phyloP scores from a whole-genome alignment of 2,329 filamentous ascomycete species.

The Phaeomoniella chlamydospora region DNA sequence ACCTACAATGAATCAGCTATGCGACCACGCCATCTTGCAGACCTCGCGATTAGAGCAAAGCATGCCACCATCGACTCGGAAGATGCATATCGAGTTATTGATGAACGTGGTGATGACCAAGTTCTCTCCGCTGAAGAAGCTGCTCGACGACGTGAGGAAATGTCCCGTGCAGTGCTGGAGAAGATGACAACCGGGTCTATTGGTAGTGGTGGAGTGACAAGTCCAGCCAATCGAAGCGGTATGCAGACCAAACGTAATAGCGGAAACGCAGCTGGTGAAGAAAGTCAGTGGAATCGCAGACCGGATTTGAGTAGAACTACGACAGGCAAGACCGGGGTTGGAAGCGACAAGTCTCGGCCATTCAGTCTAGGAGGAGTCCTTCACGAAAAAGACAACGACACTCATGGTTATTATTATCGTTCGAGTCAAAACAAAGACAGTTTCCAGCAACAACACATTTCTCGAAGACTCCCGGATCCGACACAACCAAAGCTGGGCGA shows the following conservation, averaged over 20 bases:
- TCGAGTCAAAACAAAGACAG: not conserved
- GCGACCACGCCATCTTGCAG: conserved; percentile 1
- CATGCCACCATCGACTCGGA: not conserved
- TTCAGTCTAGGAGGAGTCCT: not conserved
- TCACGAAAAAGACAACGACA: not conserved
- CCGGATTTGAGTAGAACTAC: no score
- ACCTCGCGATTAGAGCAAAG: conserved; percentile 1
- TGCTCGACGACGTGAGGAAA: conserved; percentile 7
- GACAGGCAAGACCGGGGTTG: no score
- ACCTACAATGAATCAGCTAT: not conserved
- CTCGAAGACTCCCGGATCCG: not conserved
- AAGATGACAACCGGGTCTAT: conserved; percentile 12
- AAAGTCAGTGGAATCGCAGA: not conserved
- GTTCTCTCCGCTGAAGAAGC: conserved; percentile 11
- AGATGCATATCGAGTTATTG: conserved; percentile 9
- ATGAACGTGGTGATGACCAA: conserved; percentile 10
- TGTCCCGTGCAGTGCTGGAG: conserved; percentile 13
- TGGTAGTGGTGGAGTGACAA: conserved; percentile 1
- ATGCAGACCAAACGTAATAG: not conserved
- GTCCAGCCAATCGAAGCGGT: not conserved
- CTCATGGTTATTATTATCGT: not conserved
- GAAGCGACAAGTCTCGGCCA: not conserved
- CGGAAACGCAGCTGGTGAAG: not conserved
- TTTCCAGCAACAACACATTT: not conserved
- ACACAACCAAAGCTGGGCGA: not conserved